These are phyloP conservation scores for Candida pseudocylindracea DNA, from an alignment of 1,139 yeast genomes.

Conservation along the genomic window DNA sequence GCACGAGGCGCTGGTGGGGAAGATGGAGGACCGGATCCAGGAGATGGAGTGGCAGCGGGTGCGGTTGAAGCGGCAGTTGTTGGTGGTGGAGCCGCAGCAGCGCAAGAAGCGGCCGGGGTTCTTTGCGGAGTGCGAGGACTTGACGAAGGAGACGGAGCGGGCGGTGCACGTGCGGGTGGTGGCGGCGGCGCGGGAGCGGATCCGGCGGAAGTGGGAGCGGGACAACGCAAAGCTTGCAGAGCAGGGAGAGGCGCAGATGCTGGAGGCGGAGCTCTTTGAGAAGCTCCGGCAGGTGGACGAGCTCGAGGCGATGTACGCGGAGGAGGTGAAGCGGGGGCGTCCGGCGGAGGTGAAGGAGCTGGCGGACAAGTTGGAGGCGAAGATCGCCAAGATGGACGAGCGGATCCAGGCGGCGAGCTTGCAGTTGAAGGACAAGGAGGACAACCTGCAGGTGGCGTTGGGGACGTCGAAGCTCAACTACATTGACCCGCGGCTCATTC, in stretches of 20 bases:
- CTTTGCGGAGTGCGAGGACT: constrained; percentile 51
- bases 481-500: constrained; percentile 86
- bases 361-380: constrained; percentile 54
- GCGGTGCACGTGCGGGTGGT: constrained; percentile 32
- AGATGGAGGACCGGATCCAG: constrained; percentile 50
- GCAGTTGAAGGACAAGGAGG: constrained; percentile 80
- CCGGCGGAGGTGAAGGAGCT: constrained; percentile 35
- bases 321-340: constrained; percentile 40
- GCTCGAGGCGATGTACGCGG: constrained; percentile 33
- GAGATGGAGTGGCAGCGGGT: constrained; percentile 75
- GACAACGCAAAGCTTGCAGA: constrained; percentile 19
- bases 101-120: constrained; percentile 28
- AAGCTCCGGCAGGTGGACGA: constrained; percentile 37
- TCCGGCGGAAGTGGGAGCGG: constrained; percentile 38
- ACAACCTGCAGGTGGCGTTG: constrained; percentile 79
- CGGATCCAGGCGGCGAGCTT: constrained; percentile 48
- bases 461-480: constrained; percentile 89
- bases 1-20: constrained; percentile 63
- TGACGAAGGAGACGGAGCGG: constrained; percentile 40
- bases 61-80: constrained; percentile 47
- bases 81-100: constrained; percentile 36
- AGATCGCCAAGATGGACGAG: constrained; percentile 48
- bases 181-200: constrained; percentile 40
- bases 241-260: constrained; percentile 29
- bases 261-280: constrained; percentile 30